These are phyloP conservation scores for Phalaenopsis equestris DNA, from an alignment of 106 monocot species.

Conservation along the genomic window DNA sequence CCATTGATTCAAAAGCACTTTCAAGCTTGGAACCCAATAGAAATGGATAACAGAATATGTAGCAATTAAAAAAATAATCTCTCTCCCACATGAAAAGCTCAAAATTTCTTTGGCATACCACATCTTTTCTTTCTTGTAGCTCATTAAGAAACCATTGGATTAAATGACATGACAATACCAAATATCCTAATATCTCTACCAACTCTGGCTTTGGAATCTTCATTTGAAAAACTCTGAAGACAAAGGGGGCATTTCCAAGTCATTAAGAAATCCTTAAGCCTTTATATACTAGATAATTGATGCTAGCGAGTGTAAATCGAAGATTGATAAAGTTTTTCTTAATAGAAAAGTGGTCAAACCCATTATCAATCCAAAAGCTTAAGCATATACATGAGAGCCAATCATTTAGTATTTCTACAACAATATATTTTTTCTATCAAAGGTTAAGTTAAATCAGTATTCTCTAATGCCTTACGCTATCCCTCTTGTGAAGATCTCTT, in stretches of 20 bases:
- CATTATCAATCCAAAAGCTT: not conserved
- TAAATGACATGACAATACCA: too few relatives aligned
- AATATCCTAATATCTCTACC: not conserved
- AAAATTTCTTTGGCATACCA: not conserved
- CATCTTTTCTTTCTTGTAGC: too few relatives aligned
- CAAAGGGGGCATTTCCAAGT: not conserved
- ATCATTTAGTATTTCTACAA: not conserved
- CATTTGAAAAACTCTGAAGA: not conserved
- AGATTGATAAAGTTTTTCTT: not conserved
- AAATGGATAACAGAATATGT: not conserved
- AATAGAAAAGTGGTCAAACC: not conserved
- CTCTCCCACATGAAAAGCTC: not conserved
- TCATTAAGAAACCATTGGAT: too few relatives aligned
- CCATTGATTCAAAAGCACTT: not conserved
- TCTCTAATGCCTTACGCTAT: not conserved
- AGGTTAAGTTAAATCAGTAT: not conserved
- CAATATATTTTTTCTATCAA: not conserved
- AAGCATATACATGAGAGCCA: not conserved
- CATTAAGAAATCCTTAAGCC: not conserved
- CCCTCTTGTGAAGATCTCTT: too few relatives aligned
- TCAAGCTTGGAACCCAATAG: not conserved
- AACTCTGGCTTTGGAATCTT: not conserved
- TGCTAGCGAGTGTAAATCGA: too few relatives aligned
- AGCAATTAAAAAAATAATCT: not conserved
- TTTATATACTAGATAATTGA: not conserved